These are phyloP conservation scores for Neurospora sublineolata DNA, from an alignment of 495 filamentous ascomycete species.

Conservation along the genomic window DNA sequence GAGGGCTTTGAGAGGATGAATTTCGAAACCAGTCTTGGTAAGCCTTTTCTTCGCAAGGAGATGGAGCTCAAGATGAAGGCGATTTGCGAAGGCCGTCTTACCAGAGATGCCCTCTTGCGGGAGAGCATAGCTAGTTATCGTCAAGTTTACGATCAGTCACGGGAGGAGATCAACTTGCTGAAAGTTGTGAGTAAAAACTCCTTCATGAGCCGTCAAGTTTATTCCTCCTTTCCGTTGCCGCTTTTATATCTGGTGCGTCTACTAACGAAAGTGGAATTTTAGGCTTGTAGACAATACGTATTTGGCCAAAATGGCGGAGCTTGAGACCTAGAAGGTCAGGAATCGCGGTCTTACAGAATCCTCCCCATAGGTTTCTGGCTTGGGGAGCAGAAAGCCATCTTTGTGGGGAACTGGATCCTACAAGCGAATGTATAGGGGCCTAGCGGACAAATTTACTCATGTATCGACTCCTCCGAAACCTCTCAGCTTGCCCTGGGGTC, in stretches of 20 bases:
- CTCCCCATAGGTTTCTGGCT: not conserved
- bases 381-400: not conserved
- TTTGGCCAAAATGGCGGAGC: conserved; percentile 18
- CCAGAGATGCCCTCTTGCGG: conserved; percentile 59
- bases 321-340: not conserved
- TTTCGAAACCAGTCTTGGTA: conserved; percentile 80
- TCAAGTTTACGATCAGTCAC: conserved; percentile 67
- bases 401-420: not conserved
- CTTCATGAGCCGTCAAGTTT: not conserved
- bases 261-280: not conserved
- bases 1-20: conserved; percentile 88
- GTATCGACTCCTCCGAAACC: not conserved
- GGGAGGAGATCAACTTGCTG: conserved; percentile 60
- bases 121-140: conserved; percentile 77
- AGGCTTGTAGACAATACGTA: conserved; percentile 40
- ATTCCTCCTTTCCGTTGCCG: not conserved
- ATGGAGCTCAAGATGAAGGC: conserved; percentile 93
- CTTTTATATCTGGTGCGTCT: not conserved
- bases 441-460: not conserved
- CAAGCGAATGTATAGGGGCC: not conserved
- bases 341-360: not conserved
- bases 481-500: not conserved
- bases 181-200: conserved; percentile 49
- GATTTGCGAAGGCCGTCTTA: conserved; percentile 79
- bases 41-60: conserved; percentile 96